Percentiles rank a stretch among this genome's conserved stretches.
Evolutionary conservation across 2,329 filamentous ascomycete genomes (phyloP).

Genomic region (Penicillium sp.): DNA sequence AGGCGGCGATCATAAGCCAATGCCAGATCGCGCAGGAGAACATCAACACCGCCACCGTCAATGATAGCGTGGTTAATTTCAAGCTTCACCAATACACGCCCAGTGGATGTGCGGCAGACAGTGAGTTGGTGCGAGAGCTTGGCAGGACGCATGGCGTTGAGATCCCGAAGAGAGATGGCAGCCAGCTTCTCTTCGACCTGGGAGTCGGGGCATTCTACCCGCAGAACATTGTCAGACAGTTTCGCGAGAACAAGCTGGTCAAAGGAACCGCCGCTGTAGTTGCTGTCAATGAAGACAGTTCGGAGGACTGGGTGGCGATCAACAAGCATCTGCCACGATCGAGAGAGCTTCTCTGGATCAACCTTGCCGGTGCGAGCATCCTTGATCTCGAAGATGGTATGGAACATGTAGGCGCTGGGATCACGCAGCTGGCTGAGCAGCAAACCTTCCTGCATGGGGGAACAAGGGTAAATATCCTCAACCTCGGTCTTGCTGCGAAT

Average conservation of each 20-base stretch:
- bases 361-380: slow-evolving; percentile 18
- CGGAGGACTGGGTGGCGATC: slow-evolving; percentile 32
- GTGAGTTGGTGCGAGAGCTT: slow-evolving; percentile 34
- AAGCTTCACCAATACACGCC: slow-evolving; percentile 32
- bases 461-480: slow-evolving; percentile 36
- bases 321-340: slow-evolving; percentile 32
- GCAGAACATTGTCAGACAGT: slow-evolving; percentile 22
- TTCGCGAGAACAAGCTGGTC: slow-evolving; percentile 36
- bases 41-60: slow-evolving; percentile 33
- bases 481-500: slow-evolving; percentile 28
- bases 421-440: slow-evolving; percentile 37
- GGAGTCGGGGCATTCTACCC: slow-evolving; percentile 29
- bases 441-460: slow-evolving; percentile 36
- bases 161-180: slow-evolving; percentile 25
- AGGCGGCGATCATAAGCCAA: slow-evolving; percentile 31
- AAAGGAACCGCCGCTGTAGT: slow-evolving; percentile 31
- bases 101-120: slow-evolving; percentile 30
- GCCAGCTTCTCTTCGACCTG: slow-evolving; percentile 26
- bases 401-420: slow-evolving; percentile 34
- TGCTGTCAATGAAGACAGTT: slow-evolving; percentile 34
- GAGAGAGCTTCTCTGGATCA: slow-evolving; percentile 26
- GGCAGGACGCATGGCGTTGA: slow-evolving; percentile 21
- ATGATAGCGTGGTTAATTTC: slow-evolving; percentile 39
- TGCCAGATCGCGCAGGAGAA: slow-evolving; percentile 31
- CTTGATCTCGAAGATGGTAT: slow-evolving; percentile 34